Conservation (phyloP, 345 rosid species). For the Salix suchowensis region DNA sequence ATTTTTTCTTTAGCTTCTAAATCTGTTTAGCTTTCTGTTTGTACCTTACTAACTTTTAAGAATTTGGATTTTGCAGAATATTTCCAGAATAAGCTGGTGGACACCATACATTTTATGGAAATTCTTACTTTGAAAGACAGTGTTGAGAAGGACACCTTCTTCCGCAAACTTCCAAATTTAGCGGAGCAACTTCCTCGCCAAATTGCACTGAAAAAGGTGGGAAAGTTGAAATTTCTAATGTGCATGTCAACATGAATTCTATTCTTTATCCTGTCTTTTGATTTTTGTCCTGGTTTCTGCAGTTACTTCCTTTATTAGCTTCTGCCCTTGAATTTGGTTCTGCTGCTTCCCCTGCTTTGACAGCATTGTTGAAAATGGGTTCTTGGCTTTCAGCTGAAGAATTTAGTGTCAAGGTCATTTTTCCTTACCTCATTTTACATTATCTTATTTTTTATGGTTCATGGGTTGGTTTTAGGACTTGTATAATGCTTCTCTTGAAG, state of each 20-base stretch:
- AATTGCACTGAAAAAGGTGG: conserved; percentile 89
- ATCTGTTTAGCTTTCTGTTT: background rate
- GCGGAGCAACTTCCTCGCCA: conserved; percentile 98
- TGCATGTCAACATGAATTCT: background rate
- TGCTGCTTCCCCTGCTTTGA: conserved; percentile 91
- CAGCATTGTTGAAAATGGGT: conserved; percentile 88
- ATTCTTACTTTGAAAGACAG: conserved; percentile 94
- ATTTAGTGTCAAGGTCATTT: conserved; percentile 72
- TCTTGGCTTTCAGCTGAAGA: conserved; percentile 94
- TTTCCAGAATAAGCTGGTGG: conserved; percentile 98
- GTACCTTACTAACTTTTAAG: background rate
- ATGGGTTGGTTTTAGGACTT: background rate
- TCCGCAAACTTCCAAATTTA: conserved; percentile 93
- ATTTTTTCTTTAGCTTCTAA: background rate
- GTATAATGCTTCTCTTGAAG: background rate
- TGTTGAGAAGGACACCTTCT: conserved; percentile 89
- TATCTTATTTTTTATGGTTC: background rate
- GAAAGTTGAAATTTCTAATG: conserved; percentile 22
- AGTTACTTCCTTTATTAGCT: conserved; percentile 96
- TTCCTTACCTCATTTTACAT: background rate
- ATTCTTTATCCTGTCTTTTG: conserved; percentile 13
- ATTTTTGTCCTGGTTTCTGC: conserved; percentile 35
- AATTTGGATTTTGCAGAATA: conserved; percentile 59
- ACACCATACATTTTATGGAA: conserved; percentile 99
- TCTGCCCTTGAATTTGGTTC: conserved; percentile 98